Percentiles rank a stretch among this genome's conserved stretches.
Evolutionary conservation across 441 rosid genomes (phyloP).

Genomic region (Biscutella auriculata): DNA sequence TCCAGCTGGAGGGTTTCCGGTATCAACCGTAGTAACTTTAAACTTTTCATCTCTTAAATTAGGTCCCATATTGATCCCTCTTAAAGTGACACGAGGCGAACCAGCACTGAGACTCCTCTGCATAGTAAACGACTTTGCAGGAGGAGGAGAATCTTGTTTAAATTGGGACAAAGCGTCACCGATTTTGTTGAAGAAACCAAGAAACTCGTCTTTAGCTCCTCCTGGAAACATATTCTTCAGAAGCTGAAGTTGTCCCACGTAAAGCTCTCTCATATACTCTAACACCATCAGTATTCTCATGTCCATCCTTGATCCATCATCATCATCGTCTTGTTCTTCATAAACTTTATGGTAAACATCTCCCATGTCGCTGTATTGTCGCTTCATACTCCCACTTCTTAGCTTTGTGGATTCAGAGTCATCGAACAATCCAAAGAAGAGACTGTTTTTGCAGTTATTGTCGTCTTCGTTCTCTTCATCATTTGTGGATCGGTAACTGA

Average conservation of each 20-base stretch:
- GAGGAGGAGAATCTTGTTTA: conserved; percentile 15
- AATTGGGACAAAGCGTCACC: conserved; percentile 16
- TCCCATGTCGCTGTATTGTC: conserved; percentile 24
- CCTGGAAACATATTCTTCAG: conserved; percentile 22
- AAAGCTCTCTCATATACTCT: conserved; percentile 27
- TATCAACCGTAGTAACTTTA: conserved; percentile 14
- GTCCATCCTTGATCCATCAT: conserved; percentile 5
- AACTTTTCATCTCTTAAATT: conserved; percentile 14
- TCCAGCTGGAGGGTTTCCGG: conserved; percentile 8
- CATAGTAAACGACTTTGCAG: conserved; percentile 13
- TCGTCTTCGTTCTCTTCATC: conserved; percentile 13
- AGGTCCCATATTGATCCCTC: neutral
- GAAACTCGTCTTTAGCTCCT: conserved; percentile 17
- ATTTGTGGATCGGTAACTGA: neutral
- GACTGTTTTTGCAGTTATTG: conserved; percentile 12
- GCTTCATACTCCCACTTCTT: conserved; percentile 23
- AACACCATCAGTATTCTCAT: conserved; percentile 18
- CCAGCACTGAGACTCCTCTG: conserved; percentile 20
- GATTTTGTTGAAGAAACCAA: conserved; percentile 19
- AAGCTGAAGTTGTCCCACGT: conserved; percentile 14
- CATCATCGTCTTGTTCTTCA: conserved; percentile 5
- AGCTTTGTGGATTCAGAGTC: conserved; percentile 15
- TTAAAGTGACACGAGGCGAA: neutral
- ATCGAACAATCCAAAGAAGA: conserved; percentile 21
- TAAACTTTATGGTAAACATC: conserved; percentile 11